Evolutionary conservation across 2,329 filamentous ascomycete genomes (phyloP), one percentile per base, ranked within the genome.

Genomic region (Talaromyces piceae): DNA sequence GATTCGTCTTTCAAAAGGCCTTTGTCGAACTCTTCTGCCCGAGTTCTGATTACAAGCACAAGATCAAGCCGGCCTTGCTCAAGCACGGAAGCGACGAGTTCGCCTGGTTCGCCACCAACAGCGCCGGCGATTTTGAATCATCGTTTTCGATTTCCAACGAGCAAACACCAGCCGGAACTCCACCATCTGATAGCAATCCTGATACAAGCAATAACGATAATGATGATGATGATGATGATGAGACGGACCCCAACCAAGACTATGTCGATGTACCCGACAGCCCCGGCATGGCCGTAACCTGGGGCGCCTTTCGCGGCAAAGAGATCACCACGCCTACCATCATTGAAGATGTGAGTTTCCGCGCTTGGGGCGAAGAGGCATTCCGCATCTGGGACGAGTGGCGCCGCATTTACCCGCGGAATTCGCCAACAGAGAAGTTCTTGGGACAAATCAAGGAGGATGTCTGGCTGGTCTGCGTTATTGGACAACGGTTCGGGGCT

Each of bases 1-100:
- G 93, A 16, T 97, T 95, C 67, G 90, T 97, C 45, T 98, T 96
- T 75, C 93, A 98, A 65, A 98, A 97, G 71, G 87, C 91, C 0
- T 98, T 98, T 68, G 90, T 98, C 47, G 93, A 98, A 68, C 89
- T 97, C 72, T 98, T 98, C 76, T 73, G 95, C 52, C 84, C 91
- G 0, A 72, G 77, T 0, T 68, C 78, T 0, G 87, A 91, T 66
- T 97, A 90, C 84, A 68, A 73, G 13, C 66, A 58, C 4, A 62
- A 67, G 1, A 77, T 98, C 27, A 79, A 80, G 56, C 75, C 77
- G n/a, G 43, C 49, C 3, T 79, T 81, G 53, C 79, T 97, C 41
- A 65, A 70, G 48, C 72, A 79, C 30, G 81, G 81, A 49, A 76
- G 82, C 45, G 82, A 84, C 39, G 77, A 81, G 47, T 79, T 96